Evolutionary conservation across 2,329 filamentous ascomycete species (phyloP).

Genomic region (Beauveria sp.): DNA sequence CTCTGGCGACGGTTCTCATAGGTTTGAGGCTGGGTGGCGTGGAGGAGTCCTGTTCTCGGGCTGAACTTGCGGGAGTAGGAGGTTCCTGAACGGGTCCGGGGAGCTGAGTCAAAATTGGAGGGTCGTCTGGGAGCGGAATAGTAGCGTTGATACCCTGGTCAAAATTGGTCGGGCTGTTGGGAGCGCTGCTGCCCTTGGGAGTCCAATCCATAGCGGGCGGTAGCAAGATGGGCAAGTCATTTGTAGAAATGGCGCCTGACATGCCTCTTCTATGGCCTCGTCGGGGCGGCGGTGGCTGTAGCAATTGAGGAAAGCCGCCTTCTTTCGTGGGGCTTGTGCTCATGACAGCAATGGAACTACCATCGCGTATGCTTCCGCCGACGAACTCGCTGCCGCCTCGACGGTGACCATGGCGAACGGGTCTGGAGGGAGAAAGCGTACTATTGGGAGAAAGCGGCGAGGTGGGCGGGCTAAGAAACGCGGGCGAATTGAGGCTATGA

Average conservation of each 20-base stretch:
- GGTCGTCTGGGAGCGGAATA: conserved; percentile 9
- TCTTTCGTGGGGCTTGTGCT: conserved; percentile 65
- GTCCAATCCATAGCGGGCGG: conserved; percentile 45
- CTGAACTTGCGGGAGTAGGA: not conserved
- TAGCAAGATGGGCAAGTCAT: conserved; percentile 69
- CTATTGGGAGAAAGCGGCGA: conserved; percentile 44
- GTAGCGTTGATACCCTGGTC: conserved; percentile 17
- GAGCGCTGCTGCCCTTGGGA: conserved; percentile 54
- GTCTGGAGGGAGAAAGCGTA: conserved; percentile 48
- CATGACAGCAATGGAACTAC: conserved; percentile 52
- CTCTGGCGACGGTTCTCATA: conserved; percentile 37
- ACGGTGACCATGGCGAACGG: conserved; percentile 64
- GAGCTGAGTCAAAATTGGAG: conserved; percentile 6
- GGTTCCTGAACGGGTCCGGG: conserved; percentile 13
- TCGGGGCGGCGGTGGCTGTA: conserved; percentile 45
- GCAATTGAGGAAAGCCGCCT: conserved; percentile 46
- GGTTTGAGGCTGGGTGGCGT: conserved; percentile 14
- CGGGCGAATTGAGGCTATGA: conserved; percentile 24
- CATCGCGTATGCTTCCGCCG: conserved; percentile 58
- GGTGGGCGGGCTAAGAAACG: conserved; percentile 46
- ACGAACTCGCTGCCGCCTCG: conserved; percentile 83
- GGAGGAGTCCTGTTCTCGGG: not conserved
- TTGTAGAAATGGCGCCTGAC: conserved; percentile 76
- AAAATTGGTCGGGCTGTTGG: conserved; percentile 50
- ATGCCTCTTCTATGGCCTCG: conserved; percentile 61